phyloP scores from a whole-genome alignment of 2,329 filamentous ascomycete species.

The Colletotrichum chlorophyti region DNA sequence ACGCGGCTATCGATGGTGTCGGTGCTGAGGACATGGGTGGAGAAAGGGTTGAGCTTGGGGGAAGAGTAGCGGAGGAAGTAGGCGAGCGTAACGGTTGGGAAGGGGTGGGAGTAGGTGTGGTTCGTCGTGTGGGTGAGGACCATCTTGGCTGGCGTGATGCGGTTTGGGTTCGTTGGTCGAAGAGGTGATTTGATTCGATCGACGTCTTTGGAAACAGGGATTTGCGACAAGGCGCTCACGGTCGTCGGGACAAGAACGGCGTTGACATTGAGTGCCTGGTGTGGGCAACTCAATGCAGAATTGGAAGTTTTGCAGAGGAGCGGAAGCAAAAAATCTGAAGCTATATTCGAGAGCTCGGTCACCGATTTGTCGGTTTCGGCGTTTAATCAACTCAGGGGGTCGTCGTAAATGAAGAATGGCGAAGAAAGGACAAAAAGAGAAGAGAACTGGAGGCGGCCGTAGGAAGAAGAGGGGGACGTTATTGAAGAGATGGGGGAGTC shows the following conservation, averaged over 20 bases:
- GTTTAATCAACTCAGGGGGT: neutral
- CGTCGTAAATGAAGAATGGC: neutral
- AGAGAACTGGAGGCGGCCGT: neutral
- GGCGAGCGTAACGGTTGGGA: conserved; percentile 84
- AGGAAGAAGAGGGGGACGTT: neutral
- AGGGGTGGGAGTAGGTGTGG: conserved; percentile 80
- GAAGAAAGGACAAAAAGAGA: neutral
- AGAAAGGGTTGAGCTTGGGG: conserved; percentile 76
- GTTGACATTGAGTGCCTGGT: conserved; percentile 20
- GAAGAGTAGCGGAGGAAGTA: conserved; percentile 88
- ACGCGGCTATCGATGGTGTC: conserved; percentile 80
- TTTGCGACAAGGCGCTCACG: conserved; percentile 22
- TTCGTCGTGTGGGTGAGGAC: conserved; percentile 70
- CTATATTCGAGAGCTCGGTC: conserved; percentile 21
- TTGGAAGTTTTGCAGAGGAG: neutral
- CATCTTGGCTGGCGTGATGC: conserved; percentile 50
- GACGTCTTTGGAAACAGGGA: neutral
- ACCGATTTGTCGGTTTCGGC: conserved; percentile 9
- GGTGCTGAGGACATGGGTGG: conserved; percentile 81
- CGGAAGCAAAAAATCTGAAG: conserved; percentile 6
- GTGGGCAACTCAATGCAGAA: conserved; percentile 1
- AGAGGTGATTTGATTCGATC: neutral
- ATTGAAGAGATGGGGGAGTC: conserved; percentile 5
- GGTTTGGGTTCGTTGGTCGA: neutral
- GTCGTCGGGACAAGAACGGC: conserved; percentile 1